phyloP scores from a whole-genome alignment of 345 rosid species.

The Populus pruinosa region DNA sequence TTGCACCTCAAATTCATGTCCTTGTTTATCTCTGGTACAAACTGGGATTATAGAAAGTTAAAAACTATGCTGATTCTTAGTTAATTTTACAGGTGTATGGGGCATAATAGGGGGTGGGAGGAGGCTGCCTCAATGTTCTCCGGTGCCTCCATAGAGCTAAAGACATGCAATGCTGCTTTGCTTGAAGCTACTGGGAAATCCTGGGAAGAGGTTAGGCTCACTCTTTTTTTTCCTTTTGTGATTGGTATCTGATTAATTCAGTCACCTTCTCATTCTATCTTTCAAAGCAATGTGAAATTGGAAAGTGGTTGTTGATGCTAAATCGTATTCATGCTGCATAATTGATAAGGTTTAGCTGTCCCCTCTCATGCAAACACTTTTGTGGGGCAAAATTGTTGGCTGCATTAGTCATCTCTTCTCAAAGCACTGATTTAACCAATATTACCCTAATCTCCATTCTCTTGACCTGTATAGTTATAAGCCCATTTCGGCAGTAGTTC shows the following conservation, averaged over 20 bases:
- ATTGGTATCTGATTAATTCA: background rate
- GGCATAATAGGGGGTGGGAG: conserved; percentile 98
- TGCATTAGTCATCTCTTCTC: background rate
- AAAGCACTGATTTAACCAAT: background rate
- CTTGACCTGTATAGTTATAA: background rate
- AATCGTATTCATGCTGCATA: background rate
- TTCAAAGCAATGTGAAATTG: background rate
- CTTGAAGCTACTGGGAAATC: conserved; percentile 84
- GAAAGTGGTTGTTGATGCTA: background rate
- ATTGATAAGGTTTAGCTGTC: background rate
- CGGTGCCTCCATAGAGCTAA: conserved; percentile 69
- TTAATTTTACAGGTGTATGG: conserved; percentile 73
- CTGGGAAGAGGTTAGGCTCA: conserved; percentile 75
- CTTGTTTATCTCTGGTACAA: background rate
- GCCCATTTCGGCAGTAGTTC: background rate
- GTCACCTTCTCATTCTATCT: background rate
- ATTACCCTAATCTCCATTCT: background rate
- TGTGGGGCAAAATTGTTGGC: background rate
- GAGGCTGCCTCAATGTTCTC: conserved; percentile 89
- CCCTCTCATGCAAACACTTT: background rate
- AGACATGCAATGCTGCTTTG: conserved; percentile 97
- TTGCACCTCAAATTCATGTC: background rate
- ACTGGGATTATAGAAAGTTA: background rate
- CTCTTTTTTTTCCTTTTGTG: background rate
- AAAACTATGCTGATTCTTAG: background rate